phyloP scores from a whole-genome alignment of 306 rosid genomes.

The Cicer chorassanicum region DNA sequence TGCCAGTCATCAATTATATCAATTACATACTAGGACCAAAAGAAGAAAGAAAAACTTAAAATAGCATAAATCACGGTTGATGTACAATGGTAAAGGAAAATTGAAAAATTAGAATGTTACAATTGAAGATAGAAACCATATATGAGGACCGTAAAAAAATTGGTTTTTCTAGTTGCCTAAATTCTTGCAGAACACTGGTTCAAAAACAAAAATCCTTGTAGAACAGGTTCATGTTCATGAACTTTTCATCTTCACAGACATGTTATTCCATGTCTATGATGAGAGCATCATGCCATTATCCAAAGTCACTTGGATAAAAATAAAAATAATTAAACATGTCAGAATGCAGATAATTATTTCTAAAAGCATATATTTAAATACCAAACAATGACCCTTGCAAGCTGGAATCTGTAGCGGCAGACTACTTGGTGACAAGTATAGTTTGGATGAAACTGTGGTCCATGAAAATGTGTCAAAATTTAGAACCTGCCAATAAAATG shows the following conservation, averaged over 20 bases:
- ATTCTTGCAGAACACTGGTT: background rate
- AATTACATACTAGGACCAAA: background rate
- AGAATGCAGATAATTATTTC: constrained; percentile 2
- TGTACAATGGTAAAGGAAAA: background rate
- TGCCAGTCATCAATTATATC: constrained; percentile 4
- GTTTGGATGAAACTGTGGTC: constrained; percentile 83
- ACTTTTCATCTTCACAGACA: constrained; percentile 20
- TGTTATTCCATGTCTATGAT: constrained; percentile 27
- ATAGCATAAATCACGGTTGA: background rate
- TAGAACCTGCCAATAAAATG: constrained; percentile 66
- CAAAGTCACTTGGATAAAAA: constrained; percentile 15
- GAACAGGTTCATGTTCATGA: background rate
- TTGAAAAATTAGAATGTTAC: background rate
- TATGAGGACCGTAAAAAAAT: background rate
- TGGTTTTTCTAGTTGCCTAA: background rate
- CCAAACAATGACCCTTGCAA: constrained; percentile 96
- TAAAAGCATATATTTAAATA: constrained; percentile 43
- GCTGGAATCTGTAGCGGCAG: constrained; percentile 90
- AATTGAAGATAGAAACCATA: background rate
- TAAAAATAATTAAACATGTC: constrained; percentile 16
- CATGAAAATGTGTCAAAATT: constrained; percentile 84
- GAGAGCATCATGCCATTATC: constrained; percentile 16
- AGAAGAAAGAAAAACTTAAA: background rate
- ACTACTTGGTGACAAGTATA: constrained; percentile 88
- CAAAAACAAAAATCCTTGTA: too few species aligned